Percentiles rank a stretch among this genome's conserved stretches.
These are phyloP conservation scores for Tetrapisispora pingtungensis DNA, from an alignment of 805 yeast genomes.

Conservation along the genomic window DNA sequence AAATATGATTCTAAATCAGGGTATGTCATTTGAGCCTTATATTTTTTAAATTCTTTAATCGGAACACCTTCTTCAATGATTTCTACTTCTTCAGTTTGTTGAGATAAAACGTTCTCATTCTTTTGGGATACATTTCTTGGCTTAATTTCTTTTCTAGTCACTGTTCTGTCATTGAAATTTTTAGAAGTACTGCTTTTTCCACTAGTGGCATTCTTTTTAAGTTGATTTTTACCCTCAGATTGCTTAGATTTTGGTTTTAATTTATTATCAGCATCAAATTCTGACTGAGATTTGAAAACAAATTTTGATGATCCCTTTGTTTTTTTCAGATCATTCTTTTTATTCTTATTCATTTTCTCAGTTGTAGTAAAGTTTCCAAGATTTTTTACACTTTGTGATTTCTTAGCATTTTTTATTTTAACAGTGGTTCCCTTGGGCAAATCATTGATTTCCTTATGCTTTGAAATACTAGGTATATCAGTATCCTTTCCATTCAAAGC, in stretches of 20 bases:
- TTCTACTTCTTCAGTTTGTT: background rate
- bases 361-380: too few species aligned
- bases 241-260: too few species aligned
- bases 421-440: too few species aligned
- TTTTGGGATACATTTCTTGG: background rate
- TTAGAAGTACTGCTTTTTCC: too few species aligned
- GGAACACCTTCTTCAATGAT: conserved; percentile 27
- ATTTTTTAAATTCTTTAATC: conserved; percentile 27
- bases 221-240: too few species aligned
- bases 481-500: background rate
- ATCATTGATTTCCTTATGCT: background rate
- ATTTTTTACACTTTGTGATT: too few species aligned
- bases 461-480: background rate
- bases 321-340: background rate
- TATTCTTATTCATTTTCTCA: too few species aligned
- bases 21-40: conserved; percentile 37
- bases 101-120: background rate
- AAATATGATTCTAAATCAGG: conserved; percentile 43
- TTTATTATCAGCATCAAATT: background rate
- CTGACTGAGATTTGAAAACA: background rate
- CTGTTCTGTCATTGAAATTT: too few species aligned
- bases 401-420: too few species aligned
- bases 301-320: background rate
- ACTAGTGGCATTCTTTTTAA: background rate
- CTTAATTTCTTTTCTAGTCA: background rate